phyloP scores from a whole-genome alignment of 805 yeast species.

The Candida xyloterini region DNA sequence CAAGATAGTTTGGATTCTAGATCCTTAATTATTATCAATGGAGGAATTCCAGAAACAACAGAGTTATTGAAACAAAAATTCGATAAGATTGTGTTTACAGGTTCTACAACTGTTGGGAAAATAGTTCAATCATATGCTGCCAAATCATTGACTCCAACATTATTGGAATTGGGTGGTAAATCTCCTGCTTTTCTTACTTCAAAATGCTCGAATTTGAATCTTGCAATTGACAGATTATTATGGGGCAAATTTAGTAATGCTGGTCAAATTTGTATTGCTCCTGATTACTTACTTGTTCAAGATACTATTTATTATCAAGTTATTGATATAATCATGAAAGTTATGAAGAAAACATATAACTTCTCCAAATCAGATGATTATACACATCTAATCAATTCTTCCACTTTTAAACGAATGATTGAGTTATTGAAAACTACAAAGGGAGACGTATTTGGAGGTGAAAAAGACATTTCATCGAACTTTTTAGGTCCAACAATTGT shows the following conservation, averaged over 20 bases:
- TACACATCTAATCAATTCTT: conserved; percentile 60
- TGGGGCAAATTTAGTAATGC: conserved; percentile 80
- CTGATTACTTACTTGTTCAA: conserved; percentile 78
- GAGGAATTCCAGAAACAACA: conserved; percentile 63
- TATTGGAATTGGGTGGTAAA: conserved; percentile 90
- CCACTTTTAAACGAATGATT: conserved; percentile 48
- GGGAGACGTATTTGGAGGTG: conserved; percentile 52
- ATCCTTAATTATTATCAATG: conserved; percentile 64
- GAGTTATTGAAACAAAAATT: conserved; percentile 56
- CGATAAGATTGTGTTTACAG: conserved; percentile 86
- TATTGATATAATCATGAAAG: conserved; percentile 39
- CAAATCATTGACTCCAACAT: conserved; percentile 73
- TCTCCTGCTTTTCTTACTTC: conserved; percentile 75
- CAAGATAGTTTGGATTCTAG: conserved; percentile 51
- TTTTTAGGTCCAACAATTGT: conserved; percentile 74
- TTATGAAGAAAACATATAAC: conserved; percentile 46
- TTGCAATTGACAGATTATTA: conserved; percentile 47
- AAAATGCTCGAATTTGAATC: conserved; percentile 41
- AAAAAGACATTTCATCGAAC: conserved; percentile 33
- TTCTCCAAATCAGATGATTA: conserved; percentile 38
- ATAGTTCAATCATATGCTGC: conserved; percentile 80
- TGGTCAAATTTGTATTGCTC: conserved; percentile 91
- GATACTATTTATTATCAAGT: conserved; percentile 53
- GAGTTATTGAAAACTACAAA: conserved; percentile 43
- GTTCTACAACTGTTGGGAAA: conserved; percentile 71